These are phyloP conservation scores for Artomyces pyxidatus DNA, from an alignment of 768 basidiomycete species.

Conservation along the genomic window DNA sequence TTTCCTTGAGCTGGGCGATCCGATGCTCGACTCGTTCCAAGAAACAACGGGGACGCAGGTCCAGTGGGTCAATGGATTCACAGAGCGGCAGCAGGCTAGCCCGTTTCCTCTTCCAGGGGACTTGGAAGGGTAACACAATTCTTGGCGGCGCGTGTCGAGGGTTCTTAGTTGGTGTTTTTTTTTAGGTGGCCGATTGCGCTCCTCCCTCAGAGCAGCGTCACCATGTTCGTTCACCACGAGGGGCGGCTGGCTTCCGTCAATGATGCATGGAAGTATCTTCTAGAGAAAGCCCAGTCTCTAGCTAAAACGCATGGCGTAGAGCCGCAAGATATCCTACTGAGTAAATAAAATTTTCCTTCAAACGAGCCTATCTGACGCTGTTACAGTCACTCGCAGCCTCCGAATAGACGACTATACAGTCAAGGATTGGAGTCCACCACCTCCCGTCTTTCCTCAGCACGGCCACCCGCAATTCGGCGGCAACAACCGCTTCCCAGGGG, in stretches of 20 bases:
- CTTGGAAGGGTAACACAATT: conserved; percentile 4
- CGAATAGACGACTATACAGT: conserved; percentile 7
- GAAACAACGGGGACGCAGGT: conserved; percentile 10
- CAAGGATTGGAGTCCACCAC: conserved; percentile 10
- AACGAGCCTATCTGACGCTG: neutral
- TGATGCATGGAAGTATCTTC: conserved; percentile 8
- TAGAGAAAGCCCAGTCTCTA: conserved; percentile 4
- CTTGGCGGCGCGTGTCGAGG: neutral
- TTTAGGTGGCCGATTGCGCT: conserved; percentile 11
- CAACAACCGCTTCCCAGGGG: neutral
- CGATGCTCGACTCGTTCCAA: conserved; percentile 1
- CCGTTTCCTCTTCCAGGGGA: conserved; percentile 6
- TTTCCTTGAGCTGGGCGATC: neutral
- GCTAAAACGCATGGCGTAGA: conserved; percentile 7
- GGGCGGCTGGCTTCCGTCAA: conserved; percentile 7
- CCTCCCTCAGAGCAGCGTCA: conserved; percentile 5
- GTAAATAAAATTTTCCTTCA: neutral
- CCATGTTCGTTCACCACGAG: conserved; percentile 8
- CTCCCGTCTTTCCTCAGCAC: neutral
- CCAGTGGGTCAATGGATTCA: neutral
- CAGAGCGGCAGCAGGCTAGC: conserved; percentile 5
- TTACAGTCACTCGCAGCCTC: conserved; percentile 9
- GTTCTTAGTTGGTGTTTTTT: neutral
- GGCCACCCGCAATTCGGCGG: neutral
- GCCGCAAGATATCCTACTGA: conserved; percentile 9